A percentile compares a stretch with the other conserved stretches of the same genome.
Conservation (phyloP, 2,329 filamentous ascomycete genomes). For the Botrytis elliptica region DNA sequence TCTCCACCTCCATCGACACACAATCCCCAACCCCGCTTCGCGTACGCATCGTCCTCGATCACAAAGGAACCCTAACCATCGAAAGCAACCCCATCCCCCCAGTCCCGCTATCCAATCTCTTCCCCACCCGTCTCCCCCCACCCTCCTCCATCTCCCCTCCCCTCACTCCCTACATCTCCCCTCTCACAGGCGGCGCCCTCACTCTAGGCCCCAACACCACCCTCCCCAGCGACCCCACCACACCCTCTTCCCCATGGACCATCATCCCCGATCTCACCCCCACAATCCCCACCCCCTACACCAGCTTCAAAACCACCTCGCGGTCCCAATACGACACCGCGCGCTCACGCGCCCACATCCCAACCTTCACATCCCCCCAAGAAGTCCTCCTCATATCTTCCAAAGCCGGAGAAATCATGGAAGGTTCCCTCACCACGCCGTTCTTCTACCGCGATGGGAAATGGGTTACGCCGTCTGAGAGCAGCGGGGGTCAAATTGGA, state of each 20-base stretch:
- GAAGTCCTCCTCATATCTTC: constrained; percentile 76
- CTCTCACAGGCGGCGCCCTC: constrained; percentile 36
- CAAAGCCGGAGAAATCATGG: constrained; percentile 66
- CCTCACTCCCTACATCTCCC: constrained; percentile 26
- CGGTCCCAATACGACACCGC: constrained; percentile 71
- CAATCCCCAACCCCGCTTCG: constrained; percentile 44
- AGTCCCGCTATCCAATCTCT: constrained; percentile 52
- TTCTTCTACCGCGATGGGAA: constrained; percentile 71
- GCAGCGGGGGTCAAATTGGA: constrained; percentile 76
- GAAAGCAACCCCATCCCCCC: constrained; percentile 42
- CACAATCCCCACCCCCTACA: constrained; percentile 65
- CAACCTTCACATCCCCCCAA: constrained; percentile 37
- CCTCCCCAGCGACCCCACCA: constrained; percentile 33
- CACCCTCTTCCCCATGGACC: constrained; percentile 15
- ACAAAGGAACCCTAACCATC: constrained; percentile 48
- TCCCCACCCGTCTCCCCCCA: constrained; percentile 54
- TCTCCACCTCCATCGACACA: constrained; percentile 37
- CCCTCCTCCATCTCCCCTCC: constrained; percentile 38
- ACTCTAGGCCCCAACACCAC: constrained; percentile 29
- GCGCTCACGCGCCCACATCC: constrained; percentile 59
- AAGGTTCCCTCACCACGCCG: constrained; percentile 78
- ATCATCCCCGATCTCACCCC: constrained; percentile 40
- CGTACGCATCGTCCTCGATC: constrained; percentile 55
- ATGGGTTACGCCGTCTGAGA: constrained; percentile 82
- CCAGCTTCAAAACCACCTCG: constrained; percentile 73